phyloP scores from a whole-genome alignment of 225 moss, liverwort and hornwort species.

The Physcomitrellopsis africana region DNA sequence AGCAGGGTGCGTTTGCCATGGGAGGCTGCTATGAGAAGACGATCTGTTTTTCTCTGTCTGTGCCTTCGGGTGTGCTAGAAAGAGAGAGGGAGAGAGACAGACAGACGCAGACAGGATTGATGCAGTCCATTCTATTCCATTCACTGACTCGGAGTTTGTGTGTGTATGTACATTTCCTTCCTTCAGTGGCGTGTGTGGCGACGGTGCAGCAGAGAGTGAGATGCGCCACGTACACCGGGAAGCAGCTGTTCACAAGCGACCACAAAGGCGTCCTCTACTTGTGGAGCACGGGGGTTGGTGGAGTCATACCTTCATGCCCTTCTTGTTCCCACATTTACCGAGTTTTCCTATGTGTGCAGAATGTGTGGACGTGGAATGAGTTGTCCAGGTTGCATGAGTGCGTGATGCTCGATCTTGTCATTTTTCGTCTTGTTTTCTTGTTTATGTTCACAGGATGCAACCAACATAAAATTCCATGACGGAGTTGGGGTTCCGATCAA shows the following conservation, averaged over 20 bases:
- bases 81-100: too few species aligned
- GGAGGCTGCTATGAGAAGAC: too few species aligned
- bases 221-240: constrained; percentile 45
- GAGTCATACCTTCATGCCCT: background rate
- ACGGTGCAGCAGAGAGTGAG: constrained; percentile 50
- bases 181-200: constrained; percentile 52
- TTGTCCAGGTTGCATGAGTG: background rate
- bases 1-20: too few species aligned
- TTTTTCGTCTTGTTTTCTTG: background rate
- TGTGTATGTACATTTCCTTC: background rate
- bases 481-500: constrained; percentile 44
- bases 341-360: too few species aligned
- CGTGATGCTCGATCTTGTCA: too few species aligned
- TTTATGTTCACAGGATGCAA: constrained; percentile 29
- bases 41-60: too few species aligned
- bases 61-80: too few species aligned
- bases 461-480: constrained; percentile 36
- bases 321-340: too few species aligned
- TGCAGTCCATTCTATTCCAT: background rate
- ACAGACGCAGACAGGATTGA: background rate
- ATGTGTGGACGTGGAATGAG: background rate
- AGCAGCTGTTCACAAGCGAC: constrained; percentile 42
- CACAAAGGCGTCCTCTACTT: constrained; percentile 41
- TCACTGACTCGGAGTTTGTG: background rate
- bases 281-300: constrained; percentile 38